Percentiles rank a stretch among this genome's conserved stretches.
Conservation (phyloP, 1,284 basidiomycete genomes). For the Pseudozyma thailandica region DNA sequence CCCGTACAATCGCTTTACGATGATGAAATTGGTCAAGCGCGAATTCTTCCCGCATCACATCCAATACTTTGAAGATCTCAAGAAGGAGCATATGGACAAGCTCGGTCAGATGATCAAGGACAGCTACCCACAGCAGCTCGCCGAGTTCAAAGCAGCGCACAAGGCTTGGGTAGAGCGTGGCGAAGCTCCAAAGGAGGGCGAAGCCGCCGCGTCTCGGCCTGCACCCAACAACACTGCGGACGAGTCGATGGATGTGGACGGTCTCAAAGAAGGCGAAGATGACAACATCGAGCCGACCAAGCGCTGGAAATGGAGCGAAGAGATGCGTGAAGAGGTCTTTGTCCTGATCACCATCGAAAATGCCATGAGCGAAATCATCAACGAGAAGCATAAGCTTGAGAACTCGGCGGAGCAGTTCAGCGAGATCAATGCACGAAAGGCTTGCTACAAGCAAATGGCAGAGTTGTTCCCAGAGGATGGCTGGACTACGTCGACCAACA, state of each 20-base stretch:
- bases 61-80: constrained; percentile 54
- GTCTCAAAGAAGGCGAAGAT: constrained; percentile 28
- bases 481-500: constrained; percentile 63
- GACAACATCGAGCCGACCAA: constrained; percentile 51
- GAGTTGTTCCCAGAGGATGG: constrained; percentile 60
- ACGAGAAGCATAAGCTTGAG: constrained; percentile 64
- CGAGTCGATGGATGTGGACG: constrained; percentile 37
- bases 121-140: constrained; percentile 49
- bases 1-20: constrained; percentile 86
- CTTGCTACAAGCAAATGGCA: constrained; percentile 62
- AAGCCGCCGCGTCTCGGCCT: constrained; percentile 9
- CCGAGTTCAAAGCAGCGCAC: constrained; percentile 55
- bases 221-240: constrained; percentile 1
- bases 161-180: constrained; percentile 47
- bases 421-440: constrained; percentile 64
- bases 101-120: constrained; percentile 50
- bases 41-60: constrained; percentile 64
- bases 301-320: constrained; percentile 63
- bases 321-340: constrained; percentile 63
- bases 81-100: constrained; percentile 59
- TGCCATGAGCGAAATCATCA: constrained; percentile 62
- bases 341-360: constrained; percentile 63
- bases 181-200: constrained; percentile 38
- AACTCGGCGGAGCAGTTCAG: constrained; percentile 57
- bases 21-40: constrained; percentile 67